These are phyloP conservation scores for Arthrobotrys entomopaga DNA, from an alignment of 2,329 filamentous ascomycete genomes.

Conservation along the genomic window DNA sequence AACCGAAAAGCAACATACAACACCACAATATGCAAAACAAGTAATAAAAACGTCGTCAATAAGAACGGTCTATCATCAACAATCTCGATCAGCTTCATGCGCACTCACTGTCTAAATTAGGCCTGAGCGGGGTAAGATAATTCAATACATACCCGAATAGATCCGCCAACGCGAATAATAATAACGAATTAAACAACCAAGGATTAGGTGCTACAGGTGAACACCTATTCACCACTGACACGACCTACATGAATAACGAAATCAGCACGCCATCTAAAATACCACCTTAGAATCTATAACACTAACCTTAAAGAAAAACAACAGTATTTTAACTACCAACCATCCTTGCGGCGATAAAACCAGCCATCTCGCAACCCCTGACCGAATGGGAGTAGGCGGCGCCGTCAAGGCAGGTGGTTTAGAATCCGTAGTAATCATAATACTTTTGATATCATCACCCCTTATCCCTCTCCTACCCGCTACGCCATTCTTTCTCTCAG, in stretches of 20 bases:
- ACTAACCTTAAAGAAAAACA: slow-evolving; percentile 47
- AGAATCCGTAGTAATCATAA: slow-evolving; percentile 30
- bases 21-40: slow-evolving; percentile 30
- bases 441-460: slow-evolving; percentile 20
- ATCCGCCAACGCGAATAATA: slow-evolving; percentile 47
- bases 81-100: not conserved
- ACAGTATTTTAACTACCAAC: slow-evolving; percentile 34
- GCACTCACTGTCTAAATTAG: too few relatives aligned
- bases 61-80: slow-evolving; percentile 31
- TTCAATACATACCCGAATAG: slow-evolving; percentile 40
- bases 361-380: slow-evolving; percentile 25
- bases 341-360: slow-evolving; percentile 38
- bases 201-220: slow-evolving; percentile 48
- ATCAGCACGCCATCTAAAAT: slow-evolving; percentile 29
- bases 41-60: slow-evolving; percentile 25
- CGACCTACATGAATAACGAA: slow-evolving; percentile 23
- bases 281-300: not conserved
- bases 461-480: slow-evolving; percentile 6
- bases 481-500: not conserved
- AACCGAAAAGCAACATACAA: slow-evolving; percentile 33
- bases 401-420: slow-evolving; percentile 38
- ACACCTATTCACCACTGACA: slow-evolving; percentile 42
- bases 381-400: not conserved
- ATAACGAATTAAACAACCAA: slow-evolving; percentile 48
- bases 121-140: too few relatives aligned